These are phyloP conservation scores for Yarrowia hollandica DNA, from an alignment of 805 yeast species.

Conservation along the genomic window DNA sequence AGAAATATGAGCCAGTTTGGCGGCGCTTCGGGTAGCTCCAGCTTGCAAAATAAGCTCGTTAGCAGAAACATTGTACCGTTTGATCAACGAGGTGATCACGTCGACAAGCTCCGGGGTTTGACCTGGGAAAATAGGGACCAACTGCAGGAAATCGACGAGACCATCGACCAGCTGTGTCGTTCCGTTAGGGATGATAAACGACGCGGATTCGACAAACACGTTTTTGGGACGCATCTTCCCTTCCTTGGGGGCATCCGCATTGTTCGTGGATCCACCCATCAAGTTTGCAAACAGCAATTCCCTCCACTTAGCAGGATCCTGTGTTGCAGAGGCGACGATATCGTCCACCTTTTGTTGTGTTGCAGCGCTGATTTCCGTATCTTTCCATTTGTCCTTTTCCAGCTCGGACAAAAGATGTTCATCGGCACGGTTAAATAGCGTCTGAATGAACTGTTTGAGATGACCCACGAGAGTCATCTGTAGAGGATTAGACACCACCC, in stretches of 20 bases:
- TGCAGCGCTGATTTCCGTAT: conserved; percentile 53
- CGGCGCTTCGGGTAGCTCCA: conserved; percentile 65
- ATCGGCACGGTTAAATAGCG: conserved; percentile 55
- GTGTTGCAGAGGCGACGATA: conserved; percentile 50
- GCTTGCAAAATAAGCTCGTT: conserved; percentile 68
- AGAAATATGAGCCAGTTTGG: conserved; percentile 71
- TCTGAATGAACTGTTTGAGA: conserved; percentile 56
- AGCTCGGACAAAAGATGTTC: conserved; percentile 50
- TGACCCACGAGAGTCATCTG: conserved; percentile 69
- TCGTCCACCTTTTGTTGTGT: conserved; percentile 55
- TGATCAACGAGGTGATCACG: conserved; percentile 48
- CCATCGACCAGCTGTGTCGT: conserved; percentile 45
- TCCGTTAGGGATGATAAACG: conserved; percentile 60
- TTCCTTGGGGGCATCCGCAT: conserved; percentile 41
- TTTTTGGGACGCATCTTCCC: conserved; percentile 35
- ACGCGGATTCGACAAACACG: conserved; percentile 52
- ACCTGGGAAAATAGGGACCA: conserved; percentile 58
- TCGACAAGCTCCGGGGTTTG: conserved; percentile 37
- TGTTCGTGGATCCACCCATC: conserved; percentile 22
- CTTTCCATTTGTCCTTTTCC: conserved; percentile 79
- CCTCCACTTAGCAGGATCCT: conserved; percentile 54
- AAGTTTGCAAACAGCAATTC: conserved; percentile 36
- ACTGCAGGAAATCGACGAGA: conserved; percentile 55
- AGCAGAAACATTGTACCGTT: conserved; percentile 54
- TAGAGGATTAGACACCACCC: conserved; percentile 60